Conservation (phyloP, 2,329 filamentous ascomycete genomes). For the Trichoderma koningiopsis region DNA sequence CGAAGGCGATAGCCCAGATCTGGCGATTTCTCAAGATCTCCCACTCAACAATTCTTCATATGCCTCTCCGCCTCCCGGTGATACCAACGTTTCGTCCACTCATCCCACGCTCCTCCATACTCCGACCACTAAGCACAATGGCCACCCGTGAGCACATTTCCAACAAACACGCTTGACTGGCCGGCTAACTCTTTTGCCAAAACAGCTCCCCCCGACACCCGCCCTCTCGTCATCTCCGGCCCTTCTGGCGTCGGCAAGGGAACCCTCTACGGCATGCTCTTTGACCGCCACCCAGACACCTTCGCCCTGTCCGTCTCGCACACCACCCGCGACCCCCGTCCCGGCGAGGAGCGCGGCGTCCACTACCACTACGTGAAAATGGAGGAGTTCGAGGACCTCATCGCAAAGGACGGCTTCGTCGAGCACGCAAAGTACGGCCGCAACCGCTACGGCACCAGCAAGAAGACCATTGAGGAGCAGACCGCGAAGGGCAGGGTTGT, state of each 20-base stretch:
- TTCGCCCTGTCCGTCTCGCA: slow-evolving; percentile 65
- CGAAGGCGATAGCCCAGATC: not conserved
- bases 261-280: slow-evolving; percentile 73
- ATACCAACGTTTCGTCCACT: slow-evolving; percentile 25
- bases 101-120: not conserved
- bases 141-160: slow-evolving; percentile 28
- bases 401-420: slow-evolving; percentile 73
- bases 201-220: slow-evolving; percentile 48
- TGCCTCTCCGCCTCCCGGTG: slow-evolving; percentile 23
- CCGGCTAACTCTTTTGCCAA: not conserved
- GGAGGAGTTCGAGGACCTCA: slow-evolving; percentile 67
- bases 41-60: not conserved
- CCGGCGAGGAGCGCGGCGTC: slow-evolving; percentile 72
- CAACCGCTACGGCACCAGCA: slow-evolving; percentile 85
- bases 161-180: not conserved
- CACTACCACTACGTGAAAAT: slow-evolving; percentile 79
- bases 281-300: slow-evolving; percentile 55
- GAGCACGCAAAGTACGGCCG: slow-evolving; percentile 84
- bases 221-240: slow-evolving; percentile 75
- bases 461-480: slow-evolving; percentile 76
- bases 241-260: slow-evolving; percentile 79
- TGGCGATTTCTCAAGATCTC: slow-evolving; percentile 15
- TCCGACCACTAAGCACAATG: slow-evolving; percentile 29
- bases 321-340: slow-evolving; percentile 77
- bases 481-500: slow-evolving; percentile 71